These are phyloP conservation scores for Saitozyma podzolica DNA, from an alignment of 768 basidiomycete species.

Conservation along the genomic window DNA sequence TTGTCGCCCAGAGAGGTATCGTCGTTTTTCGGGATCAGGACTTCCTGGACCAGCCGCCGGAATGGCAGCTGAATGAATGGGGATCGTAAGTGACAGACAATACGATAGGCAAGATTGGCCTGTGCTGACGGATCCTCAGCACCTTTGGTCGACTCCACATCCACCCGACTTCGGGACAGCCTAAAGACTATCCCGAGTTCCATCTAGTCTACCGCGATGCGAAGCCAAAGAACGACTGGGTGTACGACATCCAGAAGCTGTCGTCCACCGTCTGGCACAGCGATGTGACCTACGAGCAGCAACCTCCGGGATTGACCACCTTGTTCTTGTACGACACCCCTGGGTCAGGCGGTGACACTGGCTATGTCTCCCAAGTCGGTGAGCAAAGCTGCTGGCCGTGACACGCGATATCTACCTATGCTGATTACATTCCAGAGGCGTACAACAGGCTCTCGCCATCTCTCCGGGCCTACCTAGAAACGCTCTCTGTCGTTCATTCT, in stretches of 20 bases:
- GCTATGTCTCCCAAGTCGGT: slow-evolving; percentile 46
- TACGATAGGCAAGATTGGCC: too few species aligned
- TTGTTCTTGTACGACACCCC: slow-evolving; percentile 67
- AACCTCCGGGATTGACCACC: slow-evolving; percentile 80
- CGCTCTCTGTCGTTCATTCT: slow-evolving; percentile 76
- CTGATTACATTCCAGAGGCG: slow-evolving; percentile 56
- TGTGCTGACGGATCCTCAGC: slow-evolving; percentile 7
- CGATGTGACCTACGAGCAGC: slow-evolving; percentile 72
- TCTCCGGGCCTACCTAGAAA: slow-evolving; percentile 75
- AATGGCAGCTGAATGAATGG: slow-evolving; percentile 61
- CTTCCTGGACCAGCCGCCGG: slow-evolving; percentile 63
- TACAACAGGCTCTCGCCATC: slow-evolving; percentile 72
- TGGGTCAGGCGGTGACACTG: slow-evolving; percentile 60
- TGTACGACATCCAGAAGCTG: slow-evolving; percentile 57
- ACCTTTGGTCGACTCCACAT: slow-evolving; percentile 65
- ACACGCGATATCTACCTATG: too few species aligned
- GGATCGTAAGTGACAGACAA: slow-evolving; percentile 63
- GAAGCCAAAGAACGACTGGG: slow-evolving; percentile 72
- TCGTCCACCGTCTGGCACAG: slow-evolving; percentile 73
- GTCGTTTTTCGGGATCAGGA: slow-evolving; percentile 71
- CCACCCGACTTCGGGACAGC: slow-evolving; percentile 80
- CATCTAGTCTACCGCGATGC: slow-evolving; percentile 82
- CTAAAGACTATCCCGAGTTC: slow-evolving; percentile 68
- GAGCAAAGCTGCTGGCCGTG: slow-evolving; percentile 7
- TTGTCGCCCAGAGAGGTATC: slow-evolving; percentile 46